These are phyloP conservation scores for Pseudogymnoascus sp. DNA, from an alignment of 2,329 filamentous ascomycete species.

Conservation along the genomic window DNA sequence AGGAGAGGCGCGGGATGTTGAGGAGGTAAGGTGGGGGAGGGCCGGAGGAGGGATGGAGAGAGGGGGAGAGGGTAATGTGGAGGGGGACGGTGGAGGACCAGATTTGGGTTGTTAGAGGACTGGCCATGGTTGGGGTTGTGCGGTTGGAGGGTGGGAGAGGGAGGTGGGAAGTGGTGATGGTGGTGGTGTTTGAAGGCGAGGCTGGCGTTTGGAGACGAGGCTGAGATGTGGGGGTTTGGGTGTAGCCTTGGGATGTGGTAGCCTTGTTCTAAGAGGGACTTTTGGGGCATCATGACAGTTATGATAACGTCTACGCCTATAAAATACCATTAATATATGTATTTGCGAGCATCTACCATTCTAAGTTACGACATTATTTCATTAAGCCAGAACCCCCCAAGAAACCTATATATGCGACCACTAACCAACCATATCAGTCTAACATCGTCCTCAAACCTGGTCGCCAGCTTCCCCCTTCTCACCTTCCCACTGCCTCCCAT, in stretches of 20 bases:
- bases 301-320: background rate
- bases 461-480: background rate
- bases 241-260: conserved; percentile 1
- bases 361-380: background rate
- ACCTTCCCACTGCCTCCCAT: conserved; percentile 12
- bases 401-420: too few relatives aligned
- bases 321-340: background rate
- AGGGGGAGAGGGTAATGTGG: conserved; percentile 19
- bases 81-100: conserved; percentile 29
- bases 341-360: background rate
- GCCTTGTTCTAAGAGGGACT: background rate
- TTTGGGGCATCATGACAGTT: background rate
- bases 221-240: background rate
- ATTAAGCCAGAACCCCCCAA: background rate
- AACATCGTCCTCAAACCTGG: background rate
- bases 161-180: background rate
- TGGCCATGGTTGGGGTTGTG: conserved; percentile 1
- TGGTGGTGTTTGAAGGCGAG: background rate
- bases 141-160: background rate
- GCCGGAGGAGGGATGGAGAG: conserved; percentile 22
- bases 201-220: background rate
- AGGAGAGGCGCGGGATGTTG: conserved; percentile 57
- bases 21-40: conserved; percentile 35
- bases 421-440: background rate
- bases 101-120: conserved; percentile 19